Conservation (phyloP, 139 green algal species). For the Haematococcus sp. region DNA sequence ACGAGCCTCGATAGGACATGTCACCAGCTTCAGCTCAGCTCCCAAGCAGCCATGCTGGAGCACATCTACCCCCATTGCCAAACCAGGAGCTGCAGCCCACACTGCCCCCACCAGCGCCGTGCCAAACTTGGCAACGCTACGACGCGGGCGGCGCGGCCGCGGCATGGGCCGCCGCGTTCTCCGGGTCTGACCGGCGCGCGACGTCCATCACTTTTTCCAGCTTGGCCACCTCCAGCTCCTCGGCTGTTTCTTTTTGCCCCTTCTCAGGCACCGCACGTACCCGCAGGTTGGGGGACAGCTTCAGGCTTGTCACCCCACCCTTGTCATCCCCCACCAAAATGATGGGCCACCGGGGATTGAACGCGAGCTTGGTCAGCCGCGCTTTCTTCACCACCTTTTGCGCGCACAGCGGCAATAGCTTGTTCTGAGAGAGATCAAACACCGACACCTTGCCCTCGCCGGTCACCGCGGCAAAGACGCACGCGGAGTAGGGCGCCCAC, state of each 20-base stretch:
- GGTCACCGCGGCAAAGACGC: constrained; percentile 83
- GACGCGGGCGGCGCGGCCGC: too few relatives aligned
- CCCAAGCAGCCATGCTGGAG: too few relatives aligned
- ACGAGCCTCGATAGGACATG: too few relatives aligned
- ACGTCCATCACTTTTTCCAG: constrained; percentile 70
- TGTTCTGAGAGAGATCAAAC: constrained; percentile 85
- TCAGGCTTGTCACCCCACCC: constrained; percentile 79
- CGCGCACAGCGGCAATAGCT: constrained; percentile 75
- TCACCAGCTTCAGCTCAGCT: too few relatives aligned
- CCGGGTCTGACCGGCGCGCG: constrained; percentile 26
- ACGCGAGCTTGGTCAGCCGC: constrained; percentile 83
- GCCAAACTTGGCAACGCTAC: too few relatives aligned
- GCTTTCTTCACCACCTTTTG: constrained; percentile 85
- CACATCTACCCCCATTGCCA: too few relatives aligned
- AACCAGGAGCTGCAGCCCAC: too few relatives aligned
- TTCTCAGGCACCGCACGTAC: constrained; percentile 38
- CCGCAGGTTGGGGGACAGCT: constrained; percentile 92
- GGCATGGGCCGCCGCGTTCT: too few relatives aligned
- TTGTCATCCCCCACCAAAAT: constrained; percentile 87
- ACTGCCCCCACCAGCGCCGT: too few relatives aligned
- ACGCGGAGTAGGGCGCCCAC: constrained; percentile 86
- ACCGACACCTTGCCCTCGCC: constrained; percentile 78
- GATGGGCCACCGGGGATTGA: constrained; percentile 85
- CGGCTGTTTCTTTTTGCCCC: constrained; percentile 32
- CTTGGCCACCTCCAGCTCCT: constrained; percentile 54